Conservation (phyloP, 2,329 filamentous ascomycete species). For the Trichoderma sp. region DNA sequence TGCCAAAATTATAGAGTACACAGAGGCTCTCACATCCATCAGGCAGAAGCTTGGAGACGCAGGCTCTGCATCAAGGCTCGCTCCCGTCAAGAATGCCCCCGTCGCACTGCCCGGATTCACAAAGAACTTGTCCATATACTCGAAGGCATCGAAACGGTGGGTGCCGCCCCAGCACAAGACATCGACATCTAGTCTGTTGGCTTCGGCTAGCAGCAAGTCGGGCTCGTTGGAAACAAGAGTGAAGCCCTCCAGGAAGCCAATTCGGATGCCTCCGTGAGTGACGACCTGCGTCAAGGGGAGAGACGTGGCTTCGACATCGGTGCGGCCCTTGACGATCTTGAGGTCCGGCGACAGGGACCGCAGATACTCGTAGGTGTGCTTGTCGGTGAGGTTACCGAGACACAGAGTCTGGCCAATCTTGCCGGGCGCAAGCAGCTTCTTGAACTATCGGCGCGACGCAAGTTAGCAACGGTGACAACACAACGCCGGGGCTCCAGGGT, state of each 20-base stretch:
- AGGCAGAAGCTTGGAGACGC: constrained; percentile 89
- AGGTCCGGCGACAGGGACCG: constrained; percentile 70
- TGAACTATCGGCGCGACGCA: constrained; percentile 56
- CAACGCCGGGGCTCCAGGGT: constrained; percentile 19
- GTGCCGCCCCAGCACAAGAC: constrained; percentile 67
- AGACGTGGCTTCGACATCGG: constrained; percentile 64
- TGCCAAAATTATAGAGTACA: not conserved
- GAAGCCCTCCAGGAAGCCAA: constrained; percentile 67
- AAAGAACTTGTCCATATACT: constrained; percentile 73
- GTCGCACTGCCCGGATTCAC: constrained; percentile 67
- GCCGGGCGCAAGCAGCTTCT: constrained; percentile 77
- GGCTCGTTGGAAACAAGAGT: constrained; percentile 65
- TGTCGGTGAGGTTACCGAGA: constrained; percentile 76
- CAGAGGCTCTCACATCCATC: constrained; percentile 77
- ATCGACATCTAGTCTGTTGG: constrained; percentile 65
- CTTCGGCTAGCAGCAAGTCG: constrained; percentile 64
- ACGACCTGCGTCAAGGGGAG: constrained; percentile 64
- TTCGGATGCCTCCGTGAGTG: constrained; percentile 61
- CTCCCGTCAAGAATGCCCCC: constrained; percentile 58
- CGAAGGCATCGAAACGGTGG: constrained; percentile 66
- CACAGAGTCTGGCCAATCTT: constrained; percentile 82
- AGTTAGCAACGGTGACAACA: constrained; percentile 22
- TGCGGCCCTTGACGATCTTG: constrained; percentile 66
- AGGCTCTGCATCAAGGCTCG: constrained; percentile 61
- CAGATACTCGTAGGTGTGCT: constrained; percentile 76